These are phyloP conservation scores for Mycena maculata DNA, from an alignment of 768 basidiomycete species.

Conservation along the genomic window DNA sequence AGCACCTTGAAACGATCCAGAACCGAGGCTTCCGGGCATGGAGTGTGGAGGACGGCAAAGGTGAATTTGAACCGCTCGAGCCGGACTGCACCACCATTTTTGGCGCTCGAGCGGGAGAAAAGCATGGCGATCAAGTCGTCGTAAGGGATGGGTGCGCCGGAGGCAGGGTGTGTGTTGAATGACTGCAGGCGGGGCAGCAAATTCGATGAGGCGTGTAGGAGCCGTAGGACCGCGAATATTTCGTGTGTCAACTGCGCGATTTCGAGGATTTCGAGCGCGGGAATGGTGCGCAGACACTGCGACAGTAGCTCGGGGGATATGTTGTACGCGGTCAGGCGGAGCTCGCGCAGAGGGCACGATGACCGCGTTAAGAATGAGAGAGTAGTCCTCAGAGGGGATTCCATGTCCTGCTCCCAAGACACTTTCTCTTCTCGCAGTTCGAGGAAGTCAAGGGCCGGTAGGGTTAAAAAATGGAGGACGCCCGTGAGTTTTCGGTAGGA, in stretches of 20 bases:
- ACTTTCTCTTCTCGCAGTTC: not conserved
- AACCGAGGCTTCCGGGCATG: not conserved
- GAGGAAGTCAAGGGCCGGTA: slow-evolving; percentile 1
- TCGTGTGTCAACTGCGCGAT: not conserved
- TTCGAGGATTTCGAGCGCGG: not conserved
- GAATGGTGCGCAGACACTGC: not conserved
- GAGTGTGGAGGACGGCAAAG: not conserved
- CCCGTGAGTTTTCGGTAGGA: not conserved
- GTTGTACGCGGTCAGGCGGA: not conserved
- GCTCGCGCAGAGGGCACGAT: slow-evolving; percentile 1
- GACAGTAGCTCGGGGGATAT: not conserved
- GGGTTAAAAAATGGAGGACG: not conserved
- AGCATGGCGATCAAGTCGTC: slow-evolving; percentile 13
- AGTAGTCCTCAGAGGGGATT: not conserved
- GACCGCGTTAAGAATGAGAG: slow-evolving; percentile 1
- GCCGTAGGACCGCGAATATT: not conserved
- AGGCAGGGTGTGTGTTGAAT: not conserved
- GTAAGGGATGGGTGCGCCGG: not conserved
- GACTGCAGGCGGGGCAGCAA: slow-evolving; percentile 1
- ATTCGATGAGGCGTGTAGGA: not conserved
- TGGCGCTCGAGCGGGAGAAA: not conserved
- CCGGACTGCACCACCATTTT: not conserved
- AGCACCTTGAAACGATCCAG: slow-evolving; percentile 12
- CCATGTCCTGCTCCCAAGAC: not conserved
- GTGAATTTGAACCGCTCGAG: not conserved